Base-by-base conservation (phyloP, 2,329 filamentous ascomycete genomes). In the Cladosporium velox region DNA sequence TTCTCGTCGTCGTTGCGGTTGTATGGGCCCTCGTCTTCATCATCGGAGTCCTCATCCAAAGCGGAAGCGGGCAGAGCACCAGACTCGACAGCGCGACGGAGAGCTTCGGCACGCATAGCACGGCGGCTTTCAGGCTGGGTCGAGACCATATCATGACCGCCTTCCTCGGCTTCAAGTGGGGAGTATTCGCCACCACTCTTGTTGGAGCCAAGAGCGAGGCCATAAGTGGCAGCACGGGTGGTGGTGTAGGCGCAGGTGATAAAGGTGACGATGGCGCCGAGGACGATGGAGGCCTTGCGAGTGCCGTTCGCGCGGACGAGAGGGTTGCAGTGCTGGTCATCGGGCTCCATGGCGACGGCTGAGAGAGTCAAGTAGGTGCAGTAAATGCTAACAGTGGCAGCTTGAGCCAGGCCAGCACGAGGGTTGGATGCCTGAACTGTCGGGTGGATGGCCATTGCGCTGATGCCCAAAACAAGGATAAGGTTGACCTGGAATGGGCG, bases 351-450 rank as follows among this genome's bases (percentile, higher is more conserved):
- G 65, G 93, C 96, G 1, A 99, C 95, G 30, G 95, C 95, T 2
- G 93, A 97, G 88, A 99, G 92, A 71, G 95, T 99, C 65, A 99
- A 87, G 77, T 99, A 99, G 52, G 95, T 98, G 86, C 95, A 99
- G 84, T 99, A 99, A 66, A 97, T 87, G 21, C 93, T 92, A 54
- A 99, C 95, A 87, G 98, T 97, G 68, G 95, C 94, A 51, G 93
- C 93, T 77, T 99, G 95, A n/a, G 95, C 95, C 67, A 99, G 85
- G 59, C 95, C 95, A 51, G 95, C 95, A 76, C 94, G 93, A 58
- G 93, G 88, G 79, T 99, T 99, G 77, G 90, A 90, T 74, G 93
- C 92, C 79, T 99, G 95, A 15, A 99, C 88, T 1, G 86, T 87
- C 1, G 95, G 93, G 76, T 98, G 93, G 68, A 99, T 90, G 0